Base-by-base conservation (phyloP, 345 rosid genomes). In the Eucalyptus melliodora region DNA sequence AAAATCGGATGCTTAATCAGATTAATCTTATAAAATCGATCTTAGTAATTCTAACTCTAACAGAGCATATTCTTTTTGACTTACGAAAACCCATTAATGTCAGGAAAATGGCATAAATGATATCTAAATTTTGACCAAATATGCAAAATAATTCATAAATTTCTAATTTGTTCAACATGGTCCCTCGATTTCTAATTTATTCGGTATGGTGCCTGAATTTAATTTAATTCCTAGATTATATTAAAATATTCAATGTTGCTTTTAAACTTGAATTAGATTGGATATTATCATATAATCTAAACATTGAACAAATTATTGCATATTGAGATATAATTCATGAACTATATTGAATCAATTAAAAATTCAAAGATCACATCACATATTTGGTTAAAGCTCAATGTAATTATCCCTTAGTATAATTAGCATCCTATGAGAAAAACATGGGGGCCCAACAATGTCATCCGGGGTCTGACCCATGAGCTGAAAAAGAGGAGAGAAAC, bases 351-450 rank as follows among this genome's bases (percentile, higher is more conserved):
- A 60, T 6, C 4, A 60, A 3, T 27, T 60, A 27, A 60, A 60
- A 60, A 0, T 30, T 13, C 1, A 13, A 3, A 0, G 1, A 62
- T 3, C 31, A 27, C 4, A 5, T 11, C 15, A 26, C 2, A 0
- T 12, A 60, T 6, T 60, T 60, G 2, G 40, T 40, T 40, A 40
- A 40, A 40, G 40, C 40, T 40, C 40, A 40, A 1, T 40, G 40
- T 40, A 40, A 40, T 40, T 40, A 40, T 40, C 40, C 40, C 40
- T 40, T 40, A 40, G 40, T 40, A 40, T 40, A 40, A 0, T 24
- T 26, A 60, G 67, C 67, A 60, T 60, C 67, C 30, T 5, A 27
- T 60, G n/a, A 27, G 31, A 26, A 60, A 60, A 60, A 12, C 67
- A 60, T 6, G 31, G 67, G 8, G 16, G 31, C 30, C 67, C 67